Conservation (phyloP, 2,329 filamentous ascomycete species). For the Aphanocladium album region DNA sequence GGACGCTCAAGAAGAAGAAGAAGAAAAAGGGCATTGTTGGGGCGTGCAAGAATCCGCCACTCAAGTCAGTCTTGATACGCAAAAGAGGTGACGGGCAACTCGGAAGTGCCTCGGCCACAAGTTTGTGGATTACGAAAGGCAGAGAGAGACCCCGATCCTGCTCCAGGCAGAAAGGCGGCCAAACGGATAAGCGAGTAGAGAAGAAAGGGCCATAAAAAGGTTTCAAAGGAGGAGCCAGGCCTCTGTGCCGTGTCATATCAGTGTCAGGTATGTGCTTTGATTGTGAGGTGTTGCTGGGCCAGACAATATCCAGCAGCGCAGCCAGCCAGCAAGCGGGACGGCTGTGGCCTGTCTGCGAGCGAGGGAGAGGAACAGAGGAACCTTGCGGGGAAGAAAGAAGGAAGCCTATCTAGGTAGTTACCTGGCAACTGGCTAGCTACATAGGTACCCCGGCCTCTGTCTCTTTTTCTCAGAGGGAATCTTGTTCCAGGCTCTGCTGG, state of each 20-base stretch:
- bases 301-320: background rate
- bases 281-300: background rate
- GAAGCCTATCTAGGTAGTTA: too few species aligned
- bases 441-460: too few species aligned
- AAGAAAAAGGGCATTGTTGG: background rate
- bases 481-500: background rate
- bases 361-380: background rate
- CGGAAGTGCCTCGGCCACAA: background rate
- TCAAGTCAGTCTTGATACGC: too few species aligned
- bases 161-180: constrained; percentile 4
- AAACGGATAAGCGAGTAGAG: background rate
- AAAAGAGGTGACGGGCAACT: background rate
- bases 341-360: background rate
- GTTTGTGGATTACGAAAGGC: constrained; percentile 12
- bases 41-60: background rate
- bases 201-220: background rate
- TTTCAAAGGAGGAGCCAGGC: background rate
- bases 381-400: background rate
- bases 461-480: too few species aligned
- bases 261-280: constrained; percentile 8
- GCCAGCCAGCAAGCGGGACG: background rate
- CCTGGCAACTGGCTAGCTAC: too few species aligned
- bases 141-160: background rate
- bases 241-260: background rate
- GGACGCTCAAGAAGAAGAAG: background rate